Conservation (phyloP, 2,329 filamentous ascomycete genomes). For the Ceratocystiopsis minuta region DNA sequence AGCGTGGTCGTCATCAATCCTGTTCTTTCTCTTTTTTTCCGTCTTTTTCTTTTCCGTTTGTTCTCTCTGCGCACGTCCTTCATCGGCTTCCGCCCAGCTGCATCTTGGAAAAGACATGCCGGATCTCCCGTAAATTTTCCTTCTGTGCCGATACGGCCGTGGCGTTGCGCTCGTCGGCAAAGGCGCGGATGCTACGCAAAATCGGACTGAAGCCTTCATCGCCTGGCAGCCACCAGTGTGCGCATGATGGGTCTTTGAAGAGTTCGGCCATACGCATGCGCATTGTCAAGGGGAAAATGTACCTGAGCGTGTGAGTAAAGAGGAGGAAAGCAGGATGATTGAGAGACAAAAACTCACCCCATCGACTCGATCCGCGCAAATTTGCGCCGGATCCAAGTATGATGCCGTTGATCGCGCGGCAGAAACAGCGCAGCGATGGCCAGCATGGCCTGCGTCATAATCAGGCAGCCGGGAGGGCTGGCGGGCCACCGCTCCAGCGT, state of each 20-base stretch:
- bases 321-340: neutral
- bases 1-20: too few species aligned
- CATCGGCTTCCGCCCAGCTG: constrained; percentile 20
- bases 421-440: constrained; percentile 63
- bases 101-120: constrained; percentile 50
- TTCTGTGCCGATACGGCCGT: constrained; percentile 36
- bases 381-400: constrained; percentile 63
- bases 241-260: constrained; percentile 54
- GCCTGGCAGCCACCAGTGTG: constrained; percentile 79
- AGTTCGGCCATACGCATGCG: constrained; percentile 58
- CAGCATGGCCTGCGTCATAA: constrained; percentile 58
- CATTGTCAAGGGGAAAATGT: constrained; percentile 61
- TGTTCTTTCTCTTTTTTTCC: too few species aligned
- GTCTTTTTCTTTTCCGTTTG: neutral
- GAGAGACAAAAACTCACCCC: constrained; percentile 8
- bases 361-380: constrained; percentile 53
- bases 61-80: too few species aligned
- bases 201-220: constrained; percentile 58
- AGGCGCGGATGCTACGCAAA: constrained; percentile 58
- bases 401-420: constrained; percentile 53
- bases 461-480: constrained; percentile 49
- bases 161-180: constrained; percentile 60
- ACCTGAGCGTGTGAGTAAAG: constrained; percentile 34
- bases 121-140: constrained; percentile 57
- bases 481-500: constrained; percentile 55